Conservation (phyloP, 1,139 yeast species). For the Nakaseomyces uthaithaninus region DNA sequence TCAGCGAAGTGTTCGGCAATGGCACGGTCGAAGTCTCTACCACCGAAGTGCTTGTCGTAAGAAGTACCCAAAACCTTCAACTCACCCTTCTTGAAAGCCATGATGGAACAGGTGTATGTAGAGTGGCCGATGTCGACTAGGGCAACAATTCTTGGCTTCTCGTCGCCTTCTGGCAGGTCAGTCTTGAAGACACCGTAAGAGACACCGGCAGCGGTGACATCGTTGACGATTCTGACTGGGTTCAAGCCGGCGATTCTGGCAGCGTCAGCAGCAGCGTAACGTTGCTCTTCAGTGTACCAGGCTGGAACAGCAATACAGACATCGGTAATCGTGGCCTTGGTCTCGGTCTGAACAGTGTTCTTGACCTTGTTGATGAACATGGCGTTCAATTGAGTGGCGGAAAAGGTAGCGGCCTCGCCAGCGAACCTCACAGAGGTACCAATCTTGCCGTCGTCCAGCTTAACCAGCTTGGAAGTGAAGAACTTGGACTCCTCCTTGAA, state of each 20-base stretch:
- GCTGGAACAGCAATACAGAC: conserved; percentile 93
- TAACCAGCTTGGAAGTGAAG: conserved; percentile 62
- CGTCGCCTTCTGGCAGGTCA: conserved; percentile 70
- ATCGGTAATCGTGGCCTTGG: conserved; percentile 73
- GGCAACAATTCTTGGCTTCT: conserved; percentile 82
- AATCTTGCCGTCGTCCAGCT: conserved; percentile 62
- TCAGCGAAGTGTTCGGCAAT: conserved; percentile 92
- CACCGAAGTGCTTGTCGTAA: conserved; percentile 95
- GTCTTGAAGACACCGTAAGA: conserved; percentile 98
- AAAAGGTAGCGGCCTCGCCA: conserved; percentile 71
- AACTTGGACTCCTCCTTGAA: conserved; percentile 65
- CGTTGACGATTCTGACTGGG: conserved; percentile 97
- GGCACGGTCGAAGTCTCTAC: conserved; percentile 91
- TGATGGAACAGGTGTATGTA: conserved; percentile 83
- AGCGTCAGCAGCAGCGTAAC: conserved; percentile 95
- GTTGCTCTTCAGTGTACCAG: conserved; percentile 95
- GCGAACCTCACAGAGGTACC: conserved; percentile 80
- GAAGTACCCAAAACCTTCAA: conserved; percentile 87
- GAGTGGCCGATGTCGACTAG: conserved; percentile 97
- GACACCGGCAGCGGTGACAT: conserved; percentile 96
- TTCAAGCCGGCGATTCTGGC: conserved; percentile 92
- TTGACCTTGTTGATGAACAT: conserved; percentile 91
- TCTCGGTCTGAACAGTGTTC: conserved; percentile 70
- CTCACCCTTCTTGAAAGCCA: conserved; percentile 93
- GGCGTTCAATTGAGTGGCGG: conserved; percentile 85